These are phyloP conservation scores for Favolaschia claudopus DNA, from an alignment of 768 basidiomycete species.

Conservation along the genomic window DNA sequence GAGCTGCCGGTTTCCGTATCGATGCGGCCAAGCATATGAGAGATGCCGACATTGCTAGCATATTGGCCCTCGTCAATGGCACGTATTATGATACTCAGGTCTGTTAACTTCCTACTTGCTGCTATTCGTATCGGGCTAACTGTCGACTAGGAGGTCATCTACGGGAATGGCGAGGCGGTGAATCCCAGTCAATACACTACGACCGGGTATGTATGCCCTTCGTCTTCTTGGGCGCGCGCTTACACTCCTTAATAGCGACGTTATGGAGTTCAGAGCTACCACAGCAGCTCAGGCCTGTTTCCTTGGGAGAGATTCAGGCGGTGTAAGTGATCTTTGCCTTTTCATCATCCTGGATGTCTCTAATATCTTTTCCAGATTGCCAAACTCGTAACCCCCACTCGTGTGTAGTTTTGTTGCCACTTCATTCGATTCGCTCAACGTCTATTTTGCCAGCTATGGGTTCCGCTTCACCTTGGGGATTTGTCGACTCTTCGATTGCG, in stretches of 20 bases:
- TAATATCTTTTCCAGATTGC: constrained; percentile 16
- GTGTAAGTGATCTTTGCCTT: neutral
- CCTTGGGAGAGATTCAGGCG: constrained; percentile 12
- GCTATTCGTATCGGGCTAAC: no score
- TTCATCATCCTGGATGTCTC: neutral
- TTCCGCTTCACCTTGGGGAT: constrained; percentile 29
- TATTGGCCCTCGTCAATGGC: no score
- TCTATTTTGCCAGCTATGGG: constrained; percentile 25
- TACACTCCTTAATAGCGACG: constrained; percentile 14
- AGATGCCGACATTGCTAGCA: constrained; percentile 8
- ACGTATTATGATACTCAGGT: no score
- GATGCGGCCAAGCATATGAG: constrained; percentile 16
- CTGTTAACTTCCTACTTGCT: constrained; percentile 19
- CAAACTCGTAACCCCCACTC: constrained; percentile 25
- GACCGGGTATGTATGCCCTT: constrained; percentile 15
- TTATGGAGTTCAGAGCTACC: constrained; percentile 29
- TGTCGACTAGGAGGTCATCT: constrained; percentile 27
- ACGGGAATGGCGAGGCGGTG: constrained; percentile 24
- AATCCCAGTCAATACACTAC: constrained; percentile 12
- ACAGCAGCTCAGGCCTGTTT: constrained; percentile 21
- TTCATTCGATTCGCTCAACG: neutral
- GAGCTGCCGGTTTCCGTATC: constrained; percentile 15
- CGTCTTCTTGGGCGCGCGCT: neutral
- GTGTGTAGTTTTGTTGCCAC: constrained; percentile 2
- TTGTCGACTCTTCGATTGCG: constrained; percentile 23